phyloP scores from a whole-genome alignment of 495 filamentous ascomycete species.

The Jackrogersella multiformis region DNA sequence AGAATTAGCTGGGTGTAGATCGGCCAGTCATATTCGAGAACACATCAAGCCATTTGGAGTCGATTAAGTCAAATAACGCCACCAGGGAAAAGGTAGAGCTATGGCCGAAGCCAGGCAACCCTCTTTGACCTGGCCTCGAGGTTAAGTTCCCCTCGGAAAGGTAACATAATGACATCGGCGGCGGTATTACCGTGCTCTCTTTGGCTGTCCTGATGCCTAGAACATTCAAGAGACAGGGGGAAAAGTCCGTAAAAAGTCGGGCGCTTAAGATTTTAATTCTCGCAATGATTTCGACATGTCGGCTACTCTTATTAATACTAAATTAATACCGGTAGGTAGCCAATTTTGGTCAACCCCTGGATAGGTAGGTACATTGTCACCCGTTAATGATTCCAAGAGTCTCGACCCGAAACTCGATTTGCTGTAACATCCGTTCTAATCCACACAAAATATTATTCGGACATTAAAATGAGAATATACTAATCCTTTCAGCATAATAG shows the following conservation, averaged over 20 bases:
- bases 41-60: neutral
- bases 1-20: neutral
- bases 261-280: slow-evolving; percentile 2
- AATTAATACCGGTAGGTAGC: neutral
- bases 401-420: too few relatives aligned
- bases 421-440: neutral
- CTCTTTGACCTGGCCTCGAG: neutral
- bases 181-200: slow-evolving; percentile 1
- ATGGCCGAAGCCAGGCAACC: neutral
- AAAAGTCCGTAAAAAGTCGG: neutral
- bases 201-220: neutral
- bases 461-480: neutral
- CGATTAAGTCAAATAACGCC: neutral
- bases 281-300: neutral
- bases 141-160: neutral
- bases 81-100: neutral
- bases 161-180: slow-evolving; percentile 20
- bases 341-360: neutral
- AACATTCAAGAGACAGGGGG: too few relatives aligned
- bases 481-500: too few relatives aligned
- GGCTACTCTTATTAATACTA: neutral
- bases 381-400: neutral
- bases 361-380: neutral
- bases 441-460: neutral
- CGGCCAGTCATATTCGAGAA: slow-evolving; percentile 15